These are phyloP conservation scores for Canna indica DNA, from an alignment of 176 grass and related monocot genomes.

Conservation along the genomic window DNA sequence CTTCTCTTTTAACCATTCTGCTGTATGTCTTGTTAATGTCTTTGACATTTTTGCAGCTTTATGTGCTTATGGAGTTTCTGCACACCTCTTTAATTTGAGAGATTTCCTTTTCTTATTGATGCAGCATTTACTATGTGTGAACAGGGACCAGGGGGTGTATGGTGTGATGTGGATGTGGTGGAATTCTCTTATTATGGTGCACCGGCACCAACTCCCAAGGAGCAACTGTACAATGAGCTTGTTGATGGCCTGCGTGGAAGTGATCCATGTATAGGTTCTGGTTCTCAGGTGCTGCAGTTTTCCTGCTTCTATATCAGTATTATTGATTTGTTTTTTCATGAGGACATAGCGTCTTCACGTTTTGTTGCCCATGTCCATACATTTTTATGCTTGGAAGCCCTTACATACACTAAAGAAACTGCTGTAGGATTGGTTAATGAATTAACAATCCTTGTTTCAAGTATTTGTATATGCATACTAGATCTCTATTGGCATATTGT, in stretches of 20 bases:
- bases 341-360: neutral
- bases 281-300: constrained; percentile 59
- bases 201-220: constrained; percentile 80
- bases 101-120: constrained; percentile 7
- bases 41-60: neutral
- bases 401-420: neutral
- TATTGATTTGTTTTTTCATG: neutral
- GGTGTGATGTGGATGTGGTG: constrained; percentile 99
- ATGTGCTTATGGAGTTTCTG: neutral
- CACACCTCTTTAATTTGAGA: neutral
- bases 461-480: neutral
- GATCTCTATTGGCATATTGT: too few relatives aligned
- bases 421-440: neutral
- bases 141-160: constrained; percentile 92
- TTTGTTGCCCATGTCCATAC: neutral
- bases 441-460: neutral
- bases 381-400: neutral
- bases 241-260: constrained; percentile 77
- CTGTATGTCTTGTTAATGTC: neutral
- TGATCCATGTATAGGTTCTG: constrained; percentile 87
- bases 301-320: neutral
- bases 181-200: constrained; percentile 98
- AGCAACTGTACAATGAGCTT: constrained; percentile 77
- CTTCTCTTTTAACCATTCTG: neutral
- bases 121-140: constrained; percentile 35